Conservation (phyloP, 108 stramenopile species). For the Cylindrotheca fusiformis region DNA sequence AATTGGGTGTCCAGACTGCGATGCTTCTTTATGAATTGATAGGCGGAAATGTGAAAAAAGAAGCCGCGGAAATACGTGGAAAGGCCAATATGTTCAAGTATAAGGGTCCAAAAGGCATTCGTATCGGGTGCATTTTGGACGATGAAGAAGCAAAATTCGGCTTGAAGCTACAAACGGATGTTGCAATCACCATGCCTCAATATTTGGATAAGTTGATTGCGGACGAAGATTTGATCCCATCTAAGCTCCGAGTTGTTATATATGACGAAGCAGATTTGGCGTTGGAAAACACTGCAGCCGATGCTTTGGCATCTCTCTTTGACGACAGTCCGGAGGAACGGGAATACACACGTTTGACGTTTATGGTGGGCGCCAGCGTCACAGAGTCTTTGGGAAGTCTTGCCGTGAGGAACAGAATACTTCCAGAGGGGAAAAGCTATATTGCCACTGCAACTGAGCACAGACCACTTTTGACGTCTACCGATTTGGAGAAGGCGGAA, state of each 20-base stretch:
- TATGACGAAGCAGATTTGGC: conserved; percentile 87
- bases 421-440: conserved; percentile 76
- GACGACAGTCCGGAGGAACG: conserved; percentile 45
- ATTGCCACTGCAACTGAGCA: conserved; percentile 73
- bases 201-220: conserved; percentile 67
- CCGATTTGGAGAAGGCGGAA: conserved; percentile 1
- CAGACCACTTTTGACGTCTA: conserved; percentile 3
- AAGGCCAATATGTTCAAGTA: conserved; percentile 76
- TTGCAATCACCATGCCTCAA: conserved; percentile 76
- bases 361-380: conserved; percentile 79
- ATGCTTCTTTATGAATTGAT: conserved; percentile 64
- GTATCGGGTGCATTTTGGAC: conserved; percentile 81
- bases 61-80: conserved; percentile 37
- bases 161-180: conserved; percentile 83
- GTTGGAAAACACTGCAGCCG: conserved; percentile 57
- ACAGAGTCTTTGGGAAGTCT: conserved; percentile 76
- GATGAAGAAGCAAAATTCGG: conserved; percentile 76
- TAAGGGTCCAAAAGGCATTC: conserved; percentile 83
- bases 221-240: conserved; percentile 72
- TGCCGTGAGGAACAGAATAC: conserved; percentile 58
- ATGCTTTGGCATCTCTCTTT: conserved; percentile 59
- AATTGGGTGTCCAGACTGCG: conserved; percentile 89
- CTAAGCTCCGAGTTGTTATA: conserved; percentile 65
- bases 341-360: conserved; percentile 58
- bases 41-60: conserved; percentile 66